Evolutionary conservation across 176 grass and related monocot species (phyloP), one percentile per base, ranked within the genome.

Genomic region (Rhynchospora tenuis): DNA sequence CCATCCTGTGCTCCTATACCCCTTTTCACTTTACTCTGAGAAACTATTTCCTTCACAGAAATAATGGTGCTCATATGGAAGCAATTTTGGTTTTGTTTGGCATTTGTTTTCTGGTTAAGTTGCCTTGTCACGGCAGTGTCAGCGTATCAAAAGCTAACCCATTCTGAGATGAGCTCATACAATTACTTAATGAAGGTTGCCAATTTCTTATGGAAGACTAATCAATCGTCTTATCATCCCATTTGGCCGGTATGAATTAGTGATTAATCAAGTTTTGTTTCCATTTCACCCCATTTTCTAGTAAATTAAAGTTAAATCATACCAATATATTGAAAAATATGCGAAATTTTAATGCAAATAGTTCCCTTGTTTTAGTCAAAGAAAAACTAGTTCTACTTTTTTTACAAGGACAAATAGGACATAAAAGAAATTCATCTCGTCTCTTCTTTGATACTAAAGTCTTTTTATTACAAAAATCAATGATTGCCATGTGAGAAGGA

Each of bases 401-500:
- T 31, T 65, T 16, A 58, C 22, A 64, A 28, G 26, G 23, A 64
- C 10, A 31, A 29, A 29, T 29, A 31, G 62, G 12, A 64, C 15
- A 42, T 42, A 67, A 38, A 5, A 68, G 6, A 68, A 38, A 19
- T 42, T 68, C n/a, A 0, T 43, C 5, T n/a, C 10, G 15, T 38
- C 31, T n/a, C 7, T 43, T 44, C 43, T 9, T 38, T 14, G 28
- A 69, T 43, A 69, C 15, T 69, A 69, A 28, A 28, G 6, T 12
- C 2, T 75, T 28, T 23, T 75, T 75, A 75, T 13, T 28, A 27
- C 28, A 79, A 79, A 47, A 60, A 29, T 60, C 56, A 43, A 43
- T 46, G 55, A 10, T 79, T 79, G 3, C 15, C 47, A 79, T 51
- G 59, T 15, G 55, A 59, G 2, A 54, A 94, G 92, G 59, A 80